Evolutionary conservation across 202 grass and related monocot species (phyloP), one percentile per base, ranked within the genome.

Genomic region (Schoenoplectus tabernaemontani): DNA sequence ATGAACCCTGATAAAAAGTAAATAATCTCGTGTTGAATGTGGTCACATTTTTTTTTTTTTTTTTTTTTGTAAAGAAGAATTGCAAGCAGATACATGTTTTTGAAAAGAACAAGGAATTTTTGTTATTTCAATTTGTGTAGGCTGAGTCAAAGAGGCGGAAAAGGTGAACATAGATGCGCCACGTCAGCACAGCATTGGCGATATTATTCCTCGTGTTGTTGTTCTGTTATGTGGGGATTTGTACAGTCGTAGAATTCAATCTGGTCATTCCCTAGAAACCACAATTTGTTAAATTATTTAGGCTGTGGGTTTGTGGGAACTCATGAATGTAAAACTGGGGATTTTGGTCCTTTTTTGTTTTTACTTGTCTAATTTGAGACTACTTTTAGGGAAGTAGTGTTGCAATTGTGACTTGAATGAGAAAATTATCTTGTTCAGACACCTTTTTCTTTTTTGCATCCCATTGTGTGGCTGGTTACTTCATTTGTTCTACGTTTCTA

Each of bases 351-450:
- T 43, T 43, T 28, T 72, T 53, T 23, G n/a, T 67, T 32, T 73
- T 72, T 73, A n/a, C 11, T 51, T 50, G 2, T 43, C 64, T 74
- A 74, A 32, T 74, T 75, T 75, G 47, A 56, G 70, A 75, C 46
- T 54, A 26, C 28, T 54, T 15, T 54, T 74, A 53, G 70, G 70
- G 48, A n/a, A n/a, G n/a, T 75, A 75, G 70, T 75, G 70, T 75
- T 75, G 70, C 70, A 75, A 75, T 75, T 75, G 70, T 54, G 70
- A 74, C 70, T 74, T 74, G 70, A 53, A 74, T 74, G 70, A 74
- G 70, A 74, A 54, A 34, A 33, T 74, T 53, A 9, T 74, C 69
- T 74, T 74, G 70, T 37, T 75, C 70, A 34, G 30, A 75, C 47
- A 26, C 47, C 70, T 56, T 56, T n/a, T 15, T 56, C 6, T 19